These are phyloP conservation scores for Petunia secreta DNA, from an alignment of 257 asterid species.

Conservation along the genomic window DNA sequence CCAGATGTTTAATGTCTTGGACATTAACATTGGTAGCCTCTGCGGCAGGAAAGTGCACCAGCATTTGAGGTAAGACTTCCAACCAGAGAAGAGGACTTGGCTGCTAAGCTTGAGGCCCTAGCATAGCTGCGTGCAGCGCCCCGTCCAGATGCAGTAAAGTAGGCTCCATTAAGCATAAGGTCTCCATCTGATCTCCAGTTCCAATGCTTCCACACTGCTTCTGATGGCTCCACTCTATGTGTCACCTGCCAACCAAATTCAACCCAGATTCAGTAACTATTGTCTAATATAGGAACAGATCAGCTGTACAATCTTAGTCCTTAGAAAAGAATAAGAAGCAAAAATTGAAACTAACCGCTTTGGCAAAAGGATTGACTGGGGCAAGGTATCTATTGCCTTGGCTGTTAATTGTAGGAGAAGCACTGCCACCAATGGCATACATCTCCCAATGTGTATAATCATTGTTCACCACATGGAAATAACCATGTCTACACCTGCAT, in stretches of 20 bases:
- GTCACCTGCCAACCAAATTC: slow-evolving; percentile 59
- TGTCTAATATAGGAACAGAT: neutral
- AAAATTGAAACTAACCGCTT: slow-evolving; percentile 54
- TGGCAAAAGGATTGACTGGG: slow-evolving; percentile 72
- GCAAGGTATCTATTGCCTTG: slow-evolving; percentile 93
- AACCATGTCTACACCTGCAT: slow-evolving; percentile 90
- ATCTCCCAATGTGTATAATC: slow-evolving; percentile 92
- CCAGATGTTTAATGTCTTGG: neutral
- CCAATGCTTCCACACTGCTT: slow-evolving; percentile 72
- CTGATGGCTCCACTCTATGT: slow-evolving; percentile 52
- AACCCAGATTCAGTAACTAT: neutral
- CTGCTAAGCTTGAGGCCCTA: slow-evolving; percentile 83
- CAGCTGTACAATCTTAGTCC: neutral
- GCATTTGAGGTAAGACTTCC: slow-evolving; percentile 68
- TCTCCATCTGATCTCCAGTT: slow-evolving; percentile 97
- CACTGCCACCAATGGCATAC: slow-evolving; percentile 99
- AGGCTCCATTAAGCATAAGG: slow-evolving; percentile 90
- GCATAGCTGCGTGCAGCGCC: slow-evolving; percentile 77
- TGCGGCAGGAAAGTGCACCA: slow-evolving; percentile 70
- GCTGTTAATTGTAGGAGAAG: slow-evolving; percentile 91
- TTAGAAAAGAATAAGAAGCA: neutral
- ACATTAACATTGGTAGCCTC: slow-evolving; percentile 58
- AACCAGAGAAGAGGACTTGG: slow-evolving; percentile 75
- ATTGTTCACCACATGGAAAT: slow-evolving; percentile 91
- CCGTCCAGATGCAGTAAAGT: slow-evolving; percentile 70